Conservation (phyloP, 2,329 filamentous ascomycete genomes). For the Fusarium irregulare region DNA sequence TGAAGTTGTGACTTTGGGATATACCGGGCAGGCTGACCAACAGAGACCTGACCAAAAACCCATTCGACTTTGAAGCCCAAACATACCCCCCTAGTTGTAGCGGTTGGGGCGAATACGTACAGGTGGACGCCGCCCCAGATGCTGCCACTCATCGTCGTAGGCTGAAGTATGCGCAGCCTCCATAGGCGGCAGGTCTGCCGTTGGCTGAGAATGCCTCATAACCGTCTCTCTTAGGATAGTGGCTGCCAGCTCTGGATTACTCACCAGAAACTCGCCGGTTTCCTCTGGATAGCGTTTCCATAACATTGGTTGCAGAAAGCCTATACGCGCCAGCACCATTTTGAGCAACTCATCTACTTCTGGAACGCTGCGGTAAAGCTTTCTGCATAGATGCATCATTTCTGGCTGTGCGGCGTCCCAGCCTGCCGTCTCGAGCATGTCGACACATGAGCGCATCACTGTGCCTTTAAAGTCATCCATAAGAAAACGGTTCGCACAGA, state of each 20-base stretch:
- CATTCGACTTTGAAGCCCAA: neutral
- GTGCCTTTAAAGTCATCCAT: conserved; percentile 59
- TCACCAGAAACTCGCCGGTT: conserved; percentile 56
- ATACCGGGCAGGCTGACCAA: neutral
- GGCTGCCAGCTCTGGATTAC: conserved; percentile 59
- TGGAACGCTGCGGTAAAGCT: conserved; percentile 57
- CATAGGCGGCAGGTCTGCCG: conserved; percentile 58
- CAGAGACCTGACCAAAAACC: neutral
- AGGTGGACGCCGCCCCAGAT: conserved; percentile 11
- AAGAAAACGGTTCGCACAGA: conserved; percentile 60
- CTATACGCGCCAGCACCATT: conserved; percentile 62
- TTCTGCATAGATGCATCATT: conserved; percentile 57
- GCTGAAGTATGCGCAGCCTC: conserved; percentile 42
- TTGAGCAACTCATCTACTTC: conserved; percentile 57
- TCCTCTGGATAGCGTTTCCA: conserved; percentile 56
- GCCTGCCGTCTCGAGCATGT: conserved; percentile 59
- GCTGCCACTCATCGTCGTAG: conserved; percentile 23
- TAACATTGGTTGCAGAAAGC: conserved; percentile 59
- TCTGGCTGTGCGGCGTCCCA: conserved; percentile 57
- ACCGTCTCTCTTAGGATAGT: conserved; percentile 61
- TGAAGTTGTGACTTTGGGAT: neutral
- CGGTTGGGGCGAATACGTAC: neutral
- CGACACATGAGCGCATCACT: conserved; percentile 56
- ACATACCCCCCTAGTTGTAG: neutral
- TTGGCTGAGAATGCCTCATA: conserved; percentile 52